Evolutionary conservation across 2,329 filamentous ascomycete genomes (phyloP).

Genomic region (Akanthomyces dipterigenus): DNA sequence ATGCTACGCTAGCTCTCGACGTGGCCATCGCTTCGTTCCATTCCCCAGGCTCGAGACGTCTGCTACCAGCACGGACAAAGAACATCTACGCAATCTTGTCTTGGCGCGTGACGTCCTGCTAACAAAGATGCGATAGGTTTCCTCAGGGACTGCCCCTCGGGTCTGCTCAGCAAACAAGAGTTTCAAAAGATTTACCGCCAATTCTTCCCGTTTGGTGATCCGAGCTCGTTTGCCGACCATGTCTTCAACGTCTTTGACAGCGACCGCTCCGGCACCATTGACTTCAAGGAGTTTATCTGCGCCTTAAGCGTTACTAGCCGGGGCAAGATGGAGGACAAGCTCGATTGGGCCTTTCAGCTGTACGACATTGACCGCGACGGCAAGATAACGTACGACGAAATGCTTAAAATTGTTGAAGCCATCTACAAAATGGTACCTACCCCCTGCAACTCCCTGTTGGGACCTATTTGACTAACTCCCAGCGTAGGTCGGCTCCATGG

Average conservation of each 20-base stretch:
- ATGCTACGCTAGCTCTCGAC: background rate
- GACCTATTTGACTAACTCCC: background rate
- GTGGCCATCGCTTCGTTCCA: background rate
- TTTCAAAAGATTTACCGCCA: slow-evolving; percentile 99
- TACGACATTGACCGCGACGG: slow-evolving; percentile 99
- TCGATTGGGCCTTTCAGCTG: slow-evolving; percentile 98
- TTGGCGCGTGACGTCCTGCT: background rate
- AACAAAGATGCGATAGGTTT: slow-evolving; percentile 57
- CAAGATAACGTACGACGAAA: slow-evolving; percentile 98
- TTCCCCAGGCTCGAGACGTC: background rate
- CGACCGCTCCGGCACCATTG: slow-evolving; percentile 94
- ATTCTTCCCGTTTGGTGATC: slow-evolving; percentile 98
- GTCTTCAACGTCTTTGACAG: slow-evolving; percentile 99
- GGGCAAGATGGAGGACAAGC: slow-evolving; percentile 98
- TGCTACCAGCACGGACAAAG: no score
- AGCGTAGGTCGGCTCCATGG: slow-evolving; percentile 88
- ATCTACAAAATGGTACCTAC: slow-evolving; percentile 97
- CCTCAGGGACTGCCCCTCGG: slow-evolving; percentile 94
- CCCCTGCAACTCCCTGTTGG: background rate
- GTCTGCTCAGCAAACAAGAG: slow-evolving; percentile 95
- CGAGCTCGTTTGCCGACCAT: slow-evolving; percentile 95
- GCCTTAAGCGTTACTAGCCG: slow-evolving; percentile 93
- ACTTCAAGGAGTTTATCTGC: slow-evolving; percentile 99
- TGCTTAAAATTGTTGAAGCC: slow-evolving; percentile 96
- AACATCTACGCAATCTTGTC: no score